phyloP scores from a whole-genome alignment of 495 filamentous ascomycete species.

The Tuber magnatum region DNA sequence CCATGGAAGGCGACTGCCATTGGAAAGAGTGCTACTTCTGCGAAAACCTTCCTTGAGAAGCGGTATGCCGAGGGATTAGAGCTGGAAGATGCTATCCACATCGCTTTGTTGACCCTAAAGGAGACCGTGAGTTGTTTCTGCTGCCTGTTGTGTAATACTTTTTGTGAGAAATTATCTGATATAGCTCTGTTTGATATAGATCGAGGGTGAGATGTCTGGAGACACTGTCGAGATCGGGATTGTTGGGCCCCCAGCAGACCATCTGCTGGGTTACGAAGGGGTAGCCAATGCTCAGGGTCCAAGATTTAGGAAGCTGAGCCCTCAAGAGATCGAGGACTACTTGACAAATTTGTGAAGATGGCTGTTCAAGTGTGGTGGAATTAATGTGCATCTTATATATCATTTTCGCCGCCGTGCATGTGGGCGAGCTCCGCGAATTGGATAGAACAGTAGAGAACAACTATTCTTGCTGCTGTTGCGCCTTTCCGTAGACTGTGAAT shows the following conservation, averaged over 20 bases:
- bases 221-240: constrained; percentile 99
- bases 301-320: constrained; percentile 89
- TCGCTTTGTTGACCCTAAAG: constrained; percentile 94
- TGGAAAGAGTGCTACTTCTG: constrained; percentile 94
- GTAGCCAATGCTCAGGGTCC: constrained; percentile 84
- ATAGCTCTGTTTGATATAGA: constrained; percentile 41
- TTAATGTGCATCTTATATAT: constrained; percentile 1
- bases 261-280: constrained; percentile 86
- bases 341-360: constrained; percentile 76
- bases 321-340: constrained; percentile 98
- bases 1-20: constrained; percentile 99
- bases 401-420: background rate
- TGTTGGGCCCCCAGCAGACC: constrained; percentile 86
- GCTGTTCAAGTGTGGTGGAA: background rate
- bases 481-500: background rate
- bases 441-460: background rate
- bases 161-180: background rate
- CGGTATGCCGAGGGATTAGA: constrained; percentile 94
- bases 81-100: constrained; percentile 97
- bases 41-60: constrained; percentile 99
- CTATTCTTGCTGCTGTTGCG: background rate
- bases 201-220: constrained; percentile 98
- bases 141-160: background rate
- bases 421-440: background rate
- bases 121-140: constrained; percentile 54